Conservation (phyloP, 2,329 filamentous ascomycete species). For the Ophiosphaerella korrae region DNA sequence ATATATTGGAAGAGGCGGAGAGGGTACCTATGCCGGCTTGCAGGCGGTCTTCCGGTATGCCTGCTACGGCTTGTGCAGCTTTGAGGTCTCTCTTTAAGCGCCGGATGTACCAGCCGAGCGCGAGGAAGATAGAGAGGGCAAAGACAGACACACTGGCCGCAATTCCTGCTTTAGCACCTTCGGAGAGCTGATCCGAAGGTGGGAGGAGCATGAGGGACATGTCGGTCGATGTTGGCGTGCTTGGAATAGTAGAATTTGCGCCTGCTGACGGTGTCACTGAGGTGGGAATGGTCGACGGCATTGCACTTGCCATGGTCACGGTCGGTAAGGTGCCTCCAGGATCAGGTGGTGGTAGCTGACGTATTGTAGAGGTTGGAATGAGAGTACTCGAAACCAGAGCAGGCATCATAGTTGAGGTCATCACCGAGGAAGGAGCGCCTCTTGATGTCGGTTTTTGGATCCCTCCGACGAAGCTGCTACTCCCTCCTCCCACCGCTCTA, state of each 20-base stretch:
- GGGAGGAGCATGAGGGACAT: constrained; percentile 15
- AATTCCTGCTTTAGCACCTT: constrained; percentile 32
- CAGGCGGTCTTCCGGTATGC: constrained; percentile 17
- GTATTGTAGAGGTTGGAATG: background rate
- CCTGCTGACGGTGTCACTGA: constrained; percentile 1
- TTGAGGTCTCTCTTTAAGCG: constrained; percentile 28
- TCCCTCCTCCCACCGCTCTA: background rate
- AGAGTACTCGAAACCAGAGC: background rate
- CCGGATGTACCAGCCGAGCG: constrained; percentile 30
- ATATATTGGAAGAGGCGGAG: background rate
- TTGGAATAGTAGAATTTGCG: background rate
- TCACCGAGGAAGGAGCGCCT: background rate
- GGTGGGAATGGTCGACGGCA: background rate
- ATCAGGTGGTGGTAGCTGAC: too few species aligned
- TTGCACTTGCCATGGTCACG: background rate
- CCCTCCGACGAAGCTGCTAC: background rate
- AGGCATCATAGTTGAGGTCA: background rate
- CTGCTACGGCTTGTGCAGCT: constrained; percentile 19
- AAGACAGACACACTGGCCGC: constrained; percentile 18
- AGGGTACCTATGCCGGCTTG: constrained; percentile 8
- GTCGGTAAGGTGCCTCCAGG: too few species aligned
- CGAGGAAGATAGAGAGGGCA: constrained; percentile 16
- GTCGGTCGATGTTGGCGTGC: constrained; percentile 11
- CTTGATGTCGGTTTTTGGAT: background rate
- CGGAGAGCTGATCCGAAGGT: constrained; percentile 16